Evolutionary conservation across 192 early-diverging fungal species (phyloP).

Genomic region (Radiomyces spectabilis): DNA sequence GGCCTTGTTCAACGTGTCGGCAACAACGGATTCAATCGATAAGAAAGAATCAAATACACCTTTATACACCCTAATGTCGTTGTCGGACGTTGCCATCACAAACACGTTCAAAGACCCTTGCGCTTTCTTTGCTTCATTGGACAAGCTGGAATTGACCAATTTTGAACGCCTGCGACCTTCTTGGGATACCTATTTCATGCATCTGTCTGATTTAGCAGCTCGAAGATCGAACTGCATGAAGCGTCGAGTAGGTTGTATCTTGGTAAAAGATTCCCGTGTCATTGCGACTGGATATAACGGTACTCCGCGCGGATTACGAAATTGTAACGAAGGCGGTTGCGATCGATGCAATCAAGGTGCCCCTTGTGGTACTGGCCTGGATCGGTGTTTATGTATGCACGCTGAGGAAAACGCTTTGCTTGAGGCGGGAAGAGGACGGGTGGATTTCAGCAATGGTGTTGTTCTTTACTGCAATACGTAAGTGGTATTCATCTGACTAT

Average conservation of each 20-base stretch:
- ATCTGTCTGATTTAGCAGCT: slow-evolving; percentile 85
- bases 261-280: slow-evolving; percentile 80
- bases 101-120: slow-evolving; percentile 41
- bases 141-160: slow-evolving; percentile 55
- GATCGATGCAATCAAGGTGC: slow-evolving; percentile 84
- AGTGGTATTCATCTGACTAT: slow-evolving; percentile 10
- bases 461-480: slow-evolving; percentile 95
- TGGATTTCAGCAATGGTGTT: slow-evolving; percentile 48
- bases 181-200: slow-evolving; percentile 99
- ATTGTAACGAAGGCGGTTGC: slow-evolving; percentile 96
- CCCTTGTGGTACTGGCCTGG: slow-evolving; percentile 68
- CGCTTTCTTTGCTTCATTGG: slow-evolving; percentile 35
- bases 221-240: slow-evolving; percentile 97
- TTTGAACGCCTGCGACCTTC: slow-evolving; percentile 75
- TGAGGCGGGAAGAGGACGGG: slow-evolving; percentile 90
- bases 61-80: slow-evolving; percentile 32
- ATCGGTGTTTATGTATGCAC: slow-evolving; percentile 92
- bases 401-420: slow-evolving; percentile 98
- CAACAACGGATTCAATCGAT: background rate
- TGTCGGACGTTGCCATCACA: slow-evolving; percentile 55
- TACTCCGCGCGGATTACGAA: slow-evolving; percentile 82
- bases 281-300: slow-evolving; percentile 99
- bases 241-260: slow-evolving; percentile 89
- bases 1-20: slow-evolving; percentile 31
- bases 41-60: slow-evolving; percentile 11